These are phyloP conservation scores for Pseudozyma pruni DNA, from an alignment of 1,284 basidiomycete species.

Conservation along the genomic window DNA sequence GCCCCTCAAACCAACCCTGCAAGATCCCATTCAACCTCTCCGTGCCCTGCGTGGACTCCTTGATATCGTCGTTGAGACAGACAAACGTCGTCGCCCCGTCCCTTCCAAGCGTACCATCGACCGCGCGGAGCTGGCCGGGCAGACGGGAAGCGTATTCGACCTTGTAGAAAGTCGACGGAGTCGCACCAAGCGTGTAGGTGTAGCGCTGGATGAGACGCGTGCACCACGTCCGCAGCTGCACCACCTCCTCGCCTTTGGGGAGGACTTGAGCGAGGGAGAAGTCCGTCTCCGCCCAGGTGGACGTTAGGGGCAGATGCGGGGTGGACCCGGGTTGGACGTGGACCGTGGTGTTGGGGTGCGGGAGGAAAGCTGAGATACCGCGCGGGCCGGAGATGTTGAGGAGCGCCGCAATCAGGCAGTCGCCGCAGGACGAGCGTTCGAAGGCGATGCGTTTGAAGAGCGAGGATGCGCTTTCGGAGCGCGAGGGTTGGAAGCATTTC, in stretches of 20 bases:
- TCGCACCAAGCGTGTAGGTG: constrained; percentile 35
- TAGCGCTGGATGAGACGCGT: constrained; percentile 41
- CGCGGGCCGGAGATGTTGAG: constrained; percentile 28
- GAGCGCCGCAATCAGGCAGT: constrained; percentile 45
- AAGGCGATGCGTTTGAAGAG: constrained; percentile 51
- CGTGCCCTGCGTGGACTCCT: constrained; percentile 25
- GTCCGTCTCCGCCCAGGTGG: constrained; percentile 22
- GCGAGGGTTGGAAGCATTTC: constrained; percentile 12
- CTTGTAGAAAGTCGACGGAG: constrained; percentile 44
- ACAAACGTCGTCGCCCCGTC: constrained; percentile 28
- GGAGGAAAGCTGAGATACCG: constrained; percentile 41
- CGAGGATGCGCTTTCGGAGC: constrained; percentile 17
- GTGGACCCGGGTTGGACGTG: background rate
- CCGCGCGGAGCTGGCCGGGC: constrained; percentile 17
- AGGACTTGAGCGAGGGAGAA: constrained; percentile 32
- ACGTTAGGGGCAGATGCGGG: constrained; percentile 41
- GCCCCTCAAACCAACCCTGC: constrained; percentile 30
- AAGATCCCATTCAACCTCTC: constrained; percentile 35
- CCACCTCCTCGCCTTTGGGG: too few species aligned
- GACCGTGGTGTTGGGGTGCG: constrained; percentile 10
- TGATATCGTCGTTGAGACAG: constrained; percentile 53
- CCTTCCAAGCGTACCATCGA: constrained; percentile 20
- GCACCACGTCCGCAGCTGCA: constrained; percentile 37
- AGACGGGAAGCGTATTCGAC: constrained; percentile 38
- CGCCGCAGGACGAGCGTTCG: constrained; percentile 24